Evolutionary conservation across 352 stramenopile species (phyloP), one percentile per base, ranked within the genome.

Genomic region (Pilasporangium apinafurcum): DNA sequence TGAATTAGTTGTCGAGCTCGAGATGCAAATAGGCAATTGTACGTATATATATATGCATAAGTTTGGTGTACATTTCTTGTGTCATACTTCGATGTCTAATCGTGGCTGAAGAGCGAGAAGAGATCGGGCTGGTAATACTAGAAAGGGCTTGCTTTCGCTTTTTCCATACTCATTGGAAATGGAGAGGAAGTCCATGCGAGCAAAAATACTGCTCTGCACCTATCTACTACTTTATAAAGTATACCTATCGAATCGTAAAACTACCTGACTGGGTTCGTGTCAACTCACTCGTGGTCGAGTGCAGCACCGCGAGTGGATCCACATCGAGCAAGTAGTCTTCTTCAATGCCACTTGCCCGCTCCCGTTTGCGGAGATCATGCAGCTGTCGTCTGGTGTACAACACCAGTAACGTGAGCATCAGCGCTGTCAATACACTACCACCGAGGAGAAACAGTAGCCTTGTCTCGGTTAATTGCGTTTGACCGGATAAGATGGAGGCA

Each of bases 381-480:
- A 89, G 41, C 46, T 89, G 59, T 4, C 66, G 62, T 37, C 68
- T 76, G 2, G 72, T 89, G 56, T 89, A 89, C 17, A 86, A 45
- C 8, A 86, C 57, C 14, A 89, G 59, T 25, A 70, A 49, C 4
- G 56, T 63, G 54, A 89, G 81, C 4, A 72, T 69, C 16, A 82
- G 13, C 13, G 60, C 56, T 0, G 77, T 89, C 29, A 86, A 25
- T 16, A 65, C 45, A 8, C 56, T 38, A 17, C 74, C 68, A 5
- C 48, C 61, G 13, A 64, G 41, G 9, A 86, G 36, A 52, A 86
- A 51, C 1, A 68, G 45, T 34, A 83, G 43, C n/a, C 70, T 65
- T 36, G 44, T 58, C 1, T 52, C 52, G 31, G 53, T 80, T 45
- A 83, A 51, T 51, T 77, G 63, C 38, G 53, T 67, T 31, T 81